Conservation (phyloP, 2,329 filamentous ascomycete species). For the Cladorrhinum sp. region DNA sequence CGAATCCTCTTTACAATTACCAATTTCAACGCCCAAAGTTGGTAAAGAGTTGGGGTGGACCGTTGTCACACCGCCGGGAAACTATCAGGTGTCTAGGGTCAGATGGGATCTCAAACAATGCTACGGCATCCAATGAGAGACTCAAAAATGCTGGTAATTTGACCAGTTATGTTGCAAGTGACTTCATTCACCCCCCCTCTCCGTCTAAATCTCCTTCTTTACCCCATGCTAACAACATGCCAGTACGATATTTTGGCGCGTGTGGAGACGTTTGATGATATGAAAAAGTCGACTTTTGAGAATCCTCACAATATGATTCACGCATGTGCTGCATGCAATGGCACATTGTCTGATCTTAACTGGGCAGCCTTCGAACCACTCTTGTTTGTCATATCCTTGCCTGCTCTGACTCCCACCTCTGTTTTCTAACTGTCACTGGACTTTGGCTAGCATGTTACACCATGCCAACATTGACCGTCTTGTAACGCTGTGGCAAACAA, state of each 20-base stretch:
- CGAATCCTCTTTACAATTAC: constrained; percentile 54
- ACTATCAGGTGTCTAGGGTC: constrained; percentile 40
- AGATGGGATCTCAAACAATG: constrained; percentile 35
- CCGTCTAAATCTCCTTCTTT: too few species aligned
- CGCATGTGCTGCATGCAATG: constrained; percentile 34
- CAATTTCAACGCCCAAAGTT: constrained; percentile 40
- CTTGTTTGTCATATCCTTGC: constrained; percentile 38
- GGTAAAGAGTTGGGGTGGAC: constrained; percentile 29
- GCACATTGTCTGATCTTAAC: constrained; percentile 35
- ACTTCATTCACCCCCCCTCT: not conserved
- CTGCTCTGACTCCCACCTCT: not conserved
- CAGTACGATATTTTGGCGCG: constrained; percentile 44
- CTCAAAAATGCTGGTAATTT: constrained; percentile 16
- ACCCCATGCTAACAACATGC: not conserved
- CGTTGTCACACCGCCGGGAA: constrained; percentile 31
- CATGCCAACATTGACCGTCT: constrained; percentile 60
- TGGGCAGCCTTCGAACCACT: constrained; percentile 46
- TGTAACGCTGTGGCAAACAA: constrained; percentile 48
- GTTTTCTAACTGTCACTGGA: not conserved
- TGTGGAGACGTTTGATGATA: constrained; percentile 36
- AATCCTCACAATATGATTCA: constrained; percentile 44
- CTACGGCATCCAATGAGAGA: constrained; percentile 17
- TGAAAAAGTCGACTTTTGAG: constrained; percentile 41
- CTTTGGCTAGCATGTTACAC: constrained; percentile 44
- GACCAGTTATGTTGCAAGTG: constrained; percentile 27